Conservation (phyloP, 1,284 basidiomycete species). For the Trametes versicolor region DNA sequence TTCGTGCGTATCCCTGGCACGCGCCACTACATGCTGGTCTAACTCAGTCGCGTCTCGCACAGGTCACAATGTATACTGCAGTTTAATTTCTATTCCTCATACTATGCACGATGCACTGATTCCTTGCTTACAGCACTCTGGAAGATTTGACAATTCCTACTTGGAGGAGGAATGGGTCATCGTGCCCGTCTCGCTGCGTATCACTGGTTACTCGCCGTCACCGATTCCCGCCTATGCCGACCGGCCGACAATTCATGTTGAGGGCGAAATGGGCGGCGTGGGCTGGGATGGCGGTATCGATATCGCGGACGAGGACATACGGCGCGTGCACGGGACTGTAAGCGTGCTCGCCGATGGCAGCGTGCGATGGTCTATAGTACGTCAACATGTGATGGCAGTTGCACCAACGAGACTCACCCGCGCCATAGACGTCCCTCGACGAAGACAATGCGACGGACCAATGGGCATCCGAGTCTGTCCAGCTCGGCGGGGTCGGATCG, state of each 20-base stretch:
- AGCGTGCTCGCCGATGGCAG: conserved; percentile 60
- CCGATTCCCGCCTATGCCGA: conserved; percentile 45
- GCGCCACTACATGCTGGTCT: neutral
- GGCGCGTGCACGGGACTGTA: conserved; percentile 55
- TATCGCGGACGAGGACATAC: conserved; percentile 35
- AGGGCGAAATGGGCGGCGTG: conserved; percentile 54
- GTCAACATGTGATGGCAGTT: too few relatives aligned
- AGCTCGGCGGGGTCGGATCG: neutral
- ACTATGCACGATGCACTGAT: too few relatives aligned
- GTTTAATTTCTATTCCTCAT: neutral
- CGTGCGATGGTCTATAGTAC: conserved; percentile 63
- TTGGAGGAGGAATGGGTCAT: conserved; percentile 60
- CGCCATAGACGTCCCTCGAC: conserved; percentile 23
- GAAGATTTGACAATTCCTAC: conserved; percentile 42
- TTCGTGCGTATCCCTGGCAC: conserved; percentile 51
- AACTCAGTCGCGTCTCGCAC: neutral
- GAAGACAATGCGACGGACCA: conserved; percentile 14
- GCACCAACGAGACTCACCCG: too few relatives aligned
- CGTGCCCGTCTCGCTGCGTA: conserved; percentile 59
- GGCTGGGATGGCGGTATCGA: conserved; percentile 41
- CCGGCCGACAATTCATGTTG: conserved; percentile 61
- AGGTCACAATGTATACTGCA: neutral
- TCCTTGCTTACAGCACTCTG: conserved; percentile 36
- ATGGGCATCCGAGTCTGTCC: neutral
- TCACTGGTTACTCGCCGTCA: conserved; percentile 54